Evolutionary conservation across 306 rosid species (phyloP), one percentile per base, ranked within the genome.

Genomic region (Alnus rubra): DNA sequence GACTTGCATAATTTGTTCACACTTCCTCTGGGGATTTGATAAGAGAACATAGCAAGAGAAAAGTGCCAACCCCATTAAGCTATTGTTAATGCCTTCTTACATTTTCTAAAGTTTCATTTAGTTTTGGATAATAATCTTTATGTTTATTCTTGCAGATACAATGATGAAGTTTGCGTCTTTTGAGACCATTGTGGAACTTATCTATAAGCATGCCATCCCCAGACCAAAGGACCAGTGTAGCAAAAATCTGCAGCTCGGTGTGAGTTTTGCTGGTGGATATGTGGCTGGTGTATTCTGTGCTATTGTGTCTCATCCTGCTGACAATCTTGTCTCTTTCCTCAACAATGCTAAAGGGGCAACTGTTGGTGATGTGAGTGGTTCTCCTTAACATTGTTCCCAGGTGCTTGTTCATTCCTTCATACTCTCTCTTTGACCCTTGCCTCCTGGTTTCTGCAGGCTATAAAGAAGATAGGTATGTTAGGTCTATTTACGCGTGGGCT

Each of bases 101-200:
- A 7, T 62, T 31, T 16, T 7, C 2, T 60, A 31, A 60, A 60
- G 28, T 60, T 60, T 62, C n/a, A 12, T 33, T 62, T n/a, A 33
- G 37, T 33, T 33, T 33, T 33, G 1, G 13, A 14, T 37, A 55
- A 79, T 56, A 55, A 79, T 56, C 64, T 28, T 28, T 13, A 60
- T 75, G 16, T 73, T 64, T 28, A 71, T 74, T 73, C 42, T 80
- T 80, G 84, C 88, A 96, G 98, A 96, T 82, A 96, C 99, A 13
- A 93, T 93, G 99, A 93, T 93, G 97, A 93, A 96, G 80, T 96
- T 93, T 88, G 99, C 98, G 65, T 90, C 97, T 16, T 96, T 96
- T 69, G 99, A 96, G 89, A 88, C 93, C 64, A 86, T 91, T 28
- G 99, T 96, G 52, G 99, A 96, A 88, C 16, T 70, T 68, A 79